A percentile compares a stretch with the other conserved stretches of the same genome.
Conservation (phyloP, 768 basidiomycete species). For the Daedaleopsis sinensis region DNA sequence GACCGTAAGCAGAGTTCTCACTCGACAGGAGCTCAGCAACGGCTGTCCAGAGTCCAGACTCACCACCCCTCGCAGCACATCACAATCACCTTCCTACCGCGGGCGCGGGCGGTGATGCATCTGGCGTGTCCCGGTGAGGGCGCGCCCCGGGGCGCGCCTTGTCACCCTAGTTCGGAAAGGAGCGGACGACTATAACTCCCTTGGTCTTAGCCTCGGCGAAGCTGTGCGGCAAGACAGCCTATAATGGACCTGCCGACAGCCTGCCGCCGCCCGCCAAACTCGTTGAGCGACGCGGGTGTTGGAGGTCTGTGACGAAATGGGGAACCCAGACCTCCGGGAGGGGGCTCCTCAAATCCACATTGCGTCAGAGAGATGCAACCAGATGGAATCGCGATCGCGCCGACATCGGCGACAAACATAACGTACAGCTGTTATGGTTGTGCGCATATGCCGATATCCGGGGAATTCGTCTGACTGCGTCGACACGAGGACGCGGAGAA, state of each 20-base stretch:
- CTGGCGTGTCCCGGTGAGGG: background rate
- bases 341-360: background rate
- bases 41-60: too few relatives aligned
- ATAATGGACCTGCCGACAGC: too few relatives aligned
- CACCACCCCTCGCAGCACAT: background rate
- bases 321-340: background rate
- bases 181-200: background rate
- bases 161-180: background rate
- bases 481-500: background rate
- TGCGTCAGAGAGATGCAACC: background rate
- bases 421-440: background rate
- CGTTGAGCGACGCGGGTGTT: background rate
- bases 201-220: background rate
- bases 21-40: too few relatives aligned
- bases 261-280: background rate
- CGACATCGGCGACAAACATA: constrained; percentile 1
- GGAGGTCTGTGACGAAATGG: background rate
- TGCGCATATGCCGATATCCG: background rate
- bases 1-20: too few relatives aligned
- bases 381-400: background rate
- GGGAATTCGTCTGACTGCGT: background rate
- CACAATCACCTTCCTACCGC: background rate
- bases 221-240: background rate
- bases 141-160: background rate
- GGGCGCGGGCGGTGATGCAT: background rate